Base-by-base conservation (phyloP, 495 filamentous ascomycete species). In the Trichoderma erinaceum region DNA sequence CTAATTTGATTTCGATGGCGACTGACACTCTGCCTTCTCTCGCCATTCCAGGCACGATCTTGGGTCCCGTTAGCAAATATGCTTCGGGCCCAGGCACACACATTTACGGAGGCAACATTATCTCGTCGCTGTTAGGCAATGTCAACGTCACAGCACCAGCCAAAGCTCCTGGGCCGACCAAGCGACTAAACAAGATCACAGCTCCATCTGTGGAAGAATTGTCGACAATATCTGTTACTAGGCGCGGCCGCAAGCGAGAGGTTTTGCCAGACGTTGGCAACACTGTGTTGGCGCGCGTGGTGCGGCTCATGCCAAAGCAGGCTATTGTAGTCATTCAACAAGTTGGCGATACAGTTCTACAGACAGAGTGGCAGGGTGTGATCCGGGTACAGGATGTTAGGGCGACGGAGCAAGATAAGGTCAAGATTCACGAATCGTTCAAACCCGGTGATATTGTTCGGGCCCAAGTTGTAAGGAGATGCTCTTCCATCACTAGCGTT, bases 401-500 rank as follows among this genome's bases (percentile, higher is more conserved):
- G 66, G 92, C 92, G 21, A 96, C 94, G 48, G 95, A 99, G 84
- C 97, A 97, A 80, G 95, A 99, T 69, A 89, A 87, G 67, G 92
- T 98, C 27, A 90, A 91, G 74, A 89, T 97, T 70, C 88, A 89
- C 71, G 92, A 97, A 74, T 92, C 89, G 78, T 99, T 97, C 76
- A 83, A 94, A 68, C 92, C 94, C 15, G 95, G 95, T 0, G 95
- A 99, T 83, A 88, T 99, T 69, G 91, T 99, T 48, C 83, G 93
- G 67, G 95, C 92, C 15, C 85, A 90, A 29, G 93, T 99, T 73
- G 87, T 92, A 70, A 82, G 87, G 84, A 18, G 27, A 61, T 38
- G 12, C 67, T 8, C n/a, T 7, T 68, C 65, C 25, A 43, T 25
- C 44, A 18, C 12, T 27, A 5, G 18, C 44, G 65, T 29, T 65